Conservation (phyloP, 352 stramenopile species). For the Phytopythium mirpurense region DNA sequence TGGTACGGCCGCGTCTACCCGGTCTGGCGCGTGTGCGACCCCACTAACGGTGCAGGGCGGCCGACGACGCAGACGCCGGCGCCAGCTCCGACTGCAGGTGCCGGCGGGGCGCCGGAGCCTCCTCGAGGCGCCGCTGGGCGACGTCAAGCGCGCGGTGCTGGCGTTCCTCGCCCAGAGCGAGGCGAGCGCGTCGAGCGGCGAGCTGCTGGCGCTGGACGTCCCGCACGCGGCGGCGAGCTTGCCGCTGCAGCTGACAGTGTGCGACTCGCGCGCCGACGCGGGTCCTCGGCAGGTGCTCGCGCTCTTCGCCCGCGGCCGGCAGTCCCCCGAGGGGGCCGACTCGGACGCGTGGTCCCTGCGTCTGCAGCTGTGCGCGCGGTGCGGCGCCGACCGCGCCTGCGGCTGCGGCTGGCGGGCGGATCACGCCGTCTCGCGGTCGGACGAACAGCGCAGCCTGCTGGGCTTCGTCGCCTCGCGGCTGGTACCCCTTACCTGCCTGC, state of each 20-base stretch:
- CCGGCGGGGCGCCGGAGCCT: conserved; percentile 9
- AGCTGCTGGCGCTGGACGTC: conserved; percentile 4
- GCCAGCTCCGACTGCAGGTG: conserved; percentile 2
- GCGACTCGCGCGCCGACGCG: background rate
- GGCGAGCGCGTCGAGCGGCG: background rate
- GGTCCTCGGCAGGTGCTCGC: conserved; percentile 9
- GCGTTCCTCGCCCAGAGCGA: conserved; percentile 7
- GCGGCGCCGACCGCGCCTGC: conserved; percentile 11
- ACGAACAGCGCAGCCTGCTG: conserved; percentile 23
- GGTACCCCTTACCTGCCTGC: conserved; percentile 1
- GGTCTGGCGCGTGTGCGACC: no score
- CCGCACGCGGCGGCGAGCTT: background rate
- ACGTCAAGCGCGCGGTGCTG: conserved; percentile 28
- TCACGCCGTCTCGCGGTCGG: conserved; percentile 13
- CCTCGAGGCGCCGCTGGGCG: conserved; percentile 20
- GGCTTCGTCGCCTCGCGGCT: conserved; percentile 22
- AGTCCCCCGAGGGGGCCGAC: no score
- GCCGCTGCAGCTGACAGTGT: conserved; percentile 3
- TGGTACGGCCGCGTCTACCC: no score
- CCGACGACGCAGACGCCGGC: background rate
- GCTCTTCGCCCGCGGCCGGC: conserved; percentile 13
- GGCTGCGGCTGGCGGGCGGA: conserved; percentile 21
- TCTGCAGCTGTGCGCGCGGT: conserved; percentile 22
- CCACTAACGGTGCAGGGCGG: no score
- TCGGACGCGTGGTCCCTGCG: conserved; percentile 6